Conservation (phyloP, 1,139 yeast genomes). For the Magnusiomyces magnusii region DNA sequence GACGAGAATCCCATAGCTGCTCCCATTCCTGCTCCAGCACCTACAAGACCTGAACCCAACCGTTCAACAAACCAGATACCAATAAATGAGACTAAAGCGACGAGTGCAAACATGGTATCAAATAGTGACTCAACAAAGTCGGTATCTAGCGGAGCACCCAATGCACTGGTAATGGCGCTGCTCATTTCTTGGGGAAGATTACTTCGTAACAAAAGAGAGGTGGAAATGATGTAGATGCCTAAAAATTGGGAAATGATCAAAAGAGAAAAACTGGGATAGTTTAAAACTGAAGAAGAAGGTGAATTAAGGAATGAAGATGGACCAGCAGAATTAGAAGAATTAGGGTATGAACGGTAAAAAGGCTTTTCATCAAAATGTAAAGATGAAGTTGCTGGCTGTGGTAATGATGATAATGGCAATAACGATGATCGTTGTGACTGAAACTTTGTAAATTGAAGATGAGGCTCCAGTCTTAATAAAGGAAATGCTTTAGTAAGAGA, state of each 20-base stretch:
- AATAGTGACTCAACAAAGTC: slow-evolving; percentile 71
- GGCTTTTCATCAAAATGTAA: slow-evolving; percentile 4
- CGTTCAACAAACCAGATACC: slow-evolving; percentile 10
- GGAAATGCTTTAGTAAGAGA: slow-evolving; percentile 29
- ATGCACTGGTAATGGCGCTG: slow-evolving; percentile 45
- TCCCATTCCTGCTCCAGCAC: background rate
- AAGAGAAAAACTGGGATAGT: slow-evolving; percentile 22
- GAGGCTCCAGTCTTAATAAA: slow-evolving; percentile 17
- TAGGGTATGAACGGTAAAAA: slow-evolving; percentile 10
- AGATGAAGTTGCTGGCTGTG: background rate
- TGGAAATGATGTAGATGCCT: slow-evolving; percentile 74
- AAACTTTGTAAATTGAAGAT: background rate
- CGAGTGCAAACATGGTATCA: slow-evolving; percentile 59
- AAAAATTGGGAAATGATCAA: slow-evolving; percentile 59
- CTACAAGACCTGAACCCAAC: background rate
- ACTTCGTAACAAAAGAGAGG: slow-evolving; percentile 68
- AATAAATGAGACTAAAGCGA: slow-evolving; percentile 33
- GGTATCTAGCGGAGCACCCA: slow-evolving; percentile 45
- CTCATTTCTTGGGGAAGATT: slow-evolving; percentile 58
- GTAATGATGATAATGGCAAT: no score
- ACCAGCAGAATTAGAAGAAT: background rate
- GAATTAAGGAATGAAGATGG: background rate
- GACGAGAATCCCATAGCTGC: background rate
- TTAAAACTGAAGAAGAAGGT: background rate
- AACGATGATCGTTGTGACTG: slow-evolving; percentile 6